Percentiles rank a stretch among this genome's conserved stretches.
These are phyloP conservation scores for Populus hybrid DNA, from an alignment of 441 rosid species.

Conservation along the genomic window DNA sequence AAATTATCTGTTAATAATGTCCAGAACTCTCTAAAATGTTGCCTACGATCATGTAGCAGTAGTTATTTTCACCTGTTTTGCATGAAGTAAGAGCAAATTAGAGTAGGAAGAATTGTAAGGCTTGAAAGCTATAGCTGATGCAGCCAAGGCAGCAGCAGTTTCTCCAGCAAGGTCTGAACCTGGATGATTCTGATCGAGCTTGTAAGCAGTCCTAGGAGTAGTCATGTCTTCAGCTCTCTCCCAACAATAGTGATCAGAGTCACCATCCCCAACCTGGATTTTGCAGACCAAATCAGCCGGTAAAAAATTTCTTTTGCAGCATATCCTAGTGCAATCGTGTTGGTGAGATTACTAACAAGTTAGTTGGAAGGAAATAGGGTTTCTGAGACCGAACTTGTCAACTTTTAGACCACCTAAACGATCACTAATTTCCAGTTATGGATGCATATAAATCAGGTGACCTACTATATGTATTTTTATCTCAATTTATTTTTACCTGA, in stretches of 20 bases:
- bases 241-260: slow-evolving; percentile 88
- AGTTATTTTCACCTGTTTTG: slow-evolving; percentile 54
- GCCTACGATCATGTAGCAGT: not conserved
- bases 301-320: too few species aligned
- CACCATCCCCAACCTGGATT: slow-evolving; percentile 77
- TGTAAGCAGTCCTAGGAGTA: slow-evolving; percentile 71
- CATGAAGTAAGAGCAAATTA: slow-evolving; percentile 55
- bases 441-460: not conserved
- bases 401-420: not conserved
- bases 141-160: slow-evolving; percentile 86
- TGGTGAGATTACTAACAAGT: not conserved
- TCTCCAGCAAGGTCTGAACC: slow-evolving; percentile 92
- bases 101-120: slow-evolving; percentile 85
- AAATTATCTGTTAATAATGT: not conserved
- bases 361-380: not conserved
- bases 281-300: not conserved
- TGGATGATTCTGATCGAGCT: slow-evolving; percentile 61
- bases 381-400: not conserved
- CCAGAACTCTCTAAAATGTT: not conserved
- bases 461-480: not conserved
- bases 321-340: too few species aligned
- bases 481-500: slow-evolving; percentile 32
- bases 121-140: slow-evolving; percentile 74
- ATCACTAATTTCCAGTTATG: not conserved
- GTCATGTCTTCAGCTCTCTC: slow-evolving; percentile 91